phyloP scores from a whole-genome alignment of 2,329 filamentous ascomycete species.

The Blastomyces gilchristii region DNA sequence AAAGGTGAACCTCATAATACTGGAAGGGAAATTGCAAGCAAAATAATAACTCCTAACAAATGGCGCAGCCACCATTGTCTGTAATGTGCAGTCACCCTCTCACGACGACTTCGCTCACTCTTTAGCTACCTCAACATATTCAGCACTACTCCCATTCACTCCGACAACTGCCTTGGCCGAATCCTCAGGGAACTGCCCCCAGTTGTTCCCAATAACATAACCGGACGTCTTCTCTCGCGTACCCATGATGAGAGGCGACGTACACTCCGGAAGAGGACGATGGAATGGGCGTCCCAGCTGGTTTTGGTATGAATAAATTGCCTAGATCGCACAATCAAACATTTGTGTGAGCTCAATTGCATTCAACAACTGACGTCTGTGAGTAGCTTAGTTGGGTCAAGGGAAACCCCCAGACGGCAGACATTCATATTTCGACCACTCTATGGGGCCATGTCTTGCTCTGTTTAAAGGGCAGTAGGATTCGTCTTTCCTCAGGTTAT shows the following conservation, averaged over 20 bases:
- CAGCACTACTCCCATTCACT: background rate
- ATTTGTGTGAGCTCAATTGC: background rate
- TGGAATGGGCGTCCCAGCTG: background rate
- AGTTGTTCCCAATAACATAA: background rate
- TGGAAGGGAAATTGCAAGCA: slow-evolving; percentile 21
- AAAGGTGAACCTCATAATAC: slow-evolving; percentile 16
- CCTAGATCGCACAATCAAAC: background rate
- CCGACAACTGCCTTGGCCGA: background rate
- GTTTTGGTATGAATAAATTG: background rate
- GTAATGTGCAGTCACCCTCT: background rate
- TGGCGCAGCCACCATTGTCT: slow-evolving; percentile 2
- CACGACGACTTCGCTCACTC: background rate
- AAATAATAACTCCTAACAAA: slow-evolving; percentile 12
- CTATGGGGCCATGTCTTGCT: background rate
- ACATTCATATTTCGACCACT: slow-evolving; percentile 1
- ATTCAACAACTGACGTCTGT: background rate
- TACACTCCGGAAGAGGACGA: background rate
- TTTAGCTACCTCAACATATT: background rate
- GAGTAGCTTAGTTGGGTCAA: background rate
- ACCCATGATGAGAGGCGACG: background rate
- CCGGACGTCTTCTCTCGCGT: background rate
- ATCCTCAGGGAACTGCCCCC: background rate
- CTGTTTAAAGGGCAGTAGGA: background rate
- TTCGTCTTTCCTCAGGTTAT: background rate
- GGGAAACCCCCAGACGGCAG: background rate